A percentile compares a stretch with the other conserved stretches of the same genome.
These are phyloP conservation scores for Suhomyces ambrosiae DNA, from an alignment of 1,139 yeast species.

Conservation along the genomic window DNA sequence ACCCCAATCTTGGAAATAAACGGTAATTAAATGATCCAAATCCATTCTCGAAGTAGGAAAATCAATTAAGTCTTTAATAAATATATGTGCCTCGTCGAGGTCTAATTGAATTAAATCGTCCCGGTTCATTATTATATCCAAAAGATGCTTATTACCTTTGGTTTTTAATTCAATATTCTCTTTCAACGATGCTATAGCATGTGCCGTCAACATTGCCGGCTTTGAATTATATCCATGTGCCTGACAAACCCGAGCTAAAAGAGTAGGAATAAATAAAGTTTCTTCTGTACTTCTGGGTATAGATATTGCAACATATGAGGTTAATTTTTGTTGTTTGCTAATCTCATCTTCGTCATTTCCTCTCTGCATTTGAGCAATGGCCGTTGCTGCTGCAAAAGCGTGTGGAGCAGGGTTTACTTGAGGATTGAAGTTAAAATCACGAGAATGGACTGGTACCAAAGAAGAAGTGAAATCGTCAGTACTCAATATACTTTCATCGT, in stretches of 20 bases:
- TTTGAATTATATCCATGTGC: conserved; percentile 70
- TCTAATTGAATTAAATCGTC: conserved; percentile 29
- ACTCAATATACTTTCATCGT: conserved; percentile 44
- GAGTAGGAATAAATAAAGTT: conserved; percentile 69
- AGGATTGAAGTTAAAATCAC: conserved; percentile 25
- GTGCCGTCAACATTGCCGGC: conserved; percentile 68
- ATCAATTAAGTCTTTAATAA: conserved; percentile 46
- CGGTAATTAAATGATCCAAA: conserved; percentile 56
- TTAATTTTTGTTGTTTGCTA: conserved; percentile 54
- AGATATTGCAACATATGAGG: conserved; percentile 69
- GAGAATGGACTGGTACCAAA: conserved; percentile 1
- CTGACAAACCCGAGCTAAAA: conserved; percentile 67
- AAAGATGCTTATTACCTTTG: conserved; percentile 19
- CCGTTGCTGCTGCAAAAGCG: conserved; percentile 72
- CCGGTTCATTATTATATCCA: conserved; percentile 34
- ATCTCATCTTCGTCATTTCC: conserved; percentile 30
- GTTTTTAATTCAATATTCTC: conserved; percentile 33
- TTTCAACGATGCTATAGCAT: conserved; percentile 67
- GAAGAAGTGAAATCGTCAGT: conserved; percentile 26
- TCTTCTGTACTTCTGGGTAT: conserved; percentile 79
- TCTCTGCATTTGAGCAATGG: conserved; percentile 57
- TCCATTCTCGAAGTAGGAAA: conserved; percentile 57
- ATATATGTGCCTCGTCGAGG: conserved; percentile 41
- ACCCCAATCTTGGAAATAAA: conserved; percentile 82
- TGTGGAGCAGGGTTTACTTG: conserved; percentile 76